Base-by-base conservation (phyloP, 148 eudicot species). In the Bassia scoparia region DNA sequence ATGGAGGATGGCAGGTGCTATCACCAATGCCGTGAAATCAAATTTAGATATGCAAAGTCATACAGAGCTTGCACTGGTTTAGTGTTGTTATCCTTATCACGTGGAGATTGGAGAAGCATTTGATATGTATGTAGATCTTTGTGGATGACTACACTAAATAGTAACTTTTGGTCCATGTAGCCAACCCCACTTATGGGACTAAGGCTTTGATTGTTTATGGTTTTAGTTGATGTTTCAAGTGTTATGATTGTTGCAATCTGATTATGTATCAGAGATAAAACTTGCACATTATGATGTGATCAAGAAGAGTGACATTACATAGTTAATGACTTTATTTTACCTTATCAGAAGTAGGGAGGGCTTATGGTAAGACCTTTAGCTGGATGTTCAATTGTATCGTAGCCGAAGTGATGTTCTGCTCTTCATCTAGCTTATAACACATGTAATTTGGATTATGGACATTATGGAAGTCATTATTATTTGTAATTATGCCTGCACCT, bases 401-500 rank as follows among this genome's bases (percentile, higher is more conserved):
- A 55, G 33, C 34, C 33, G 2, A 35, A 38, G 60, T 12, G 59
- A 14, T 11, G 1, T 23, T 16, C 7, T 49, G 16, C 34, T 31
- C 46, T 48, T 14, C 12, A 43, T 44, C n/a, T 46, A 20, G 21
- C 43, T 7, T 23, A 4, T 61, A 53, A 9, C 24, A 14, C 29
- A 69, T 44, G 54, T 59, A 48, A 20, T 43, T 33, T 48, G 33
- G 59, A 0, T 38, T 27, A 43, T 34, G 3, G 16, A 16, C 27
- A 14, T 70, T 30, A 21, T 7, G 12, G 12, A 14, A 24, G 67
- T 65, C 43, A 34, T 38, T 72, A 21, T 62, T 17, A 21, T 63
- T n/a, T 70, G 24, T 44, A 24, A 29, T 66, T 58, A 60, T 33
- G 37, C 21, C 52, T 55, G 21, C 46, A 35, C 54, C 76, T 69